phyloP scores from a whole-genome alignment of 2,329 filamentous ascomycete species.

The Ambrosiella xylebori region DNA sequence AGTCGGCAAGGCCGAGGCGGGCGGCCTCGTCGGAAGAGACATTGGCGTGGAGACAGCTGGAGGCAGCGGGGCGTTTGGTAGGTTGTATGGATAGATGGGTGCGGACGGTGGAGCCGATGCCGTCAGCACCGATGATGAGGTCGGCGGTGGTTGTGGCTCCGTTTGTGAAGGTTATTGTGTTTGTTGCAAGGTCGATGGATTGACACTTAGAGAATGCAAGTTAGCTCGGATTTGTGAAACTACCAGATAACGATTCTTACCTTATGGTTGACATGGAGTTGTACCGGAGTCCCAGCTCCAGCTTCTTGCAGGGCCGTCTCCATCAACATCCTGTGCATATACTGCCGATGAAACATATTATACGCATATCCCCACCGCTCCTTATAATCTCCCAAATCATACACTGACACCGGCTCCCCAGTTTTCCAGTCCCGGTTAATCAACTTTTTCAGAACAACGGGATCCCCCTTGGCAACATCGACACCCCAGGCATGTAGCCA shows the following conservation, averaged over 20 bases:
- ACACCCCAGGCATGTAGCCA: conserved; percentile 23
- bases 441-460: not conserved
- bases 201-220: not conserved
- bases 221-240: not conserved
- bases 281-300: not conserved
- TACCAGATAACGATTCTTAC: not conserved
- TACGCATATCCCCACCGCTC: not conserved
- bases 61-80: not conserved
- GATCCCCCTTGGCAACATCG: conserved; percentile 21
- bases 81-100: not conserved
- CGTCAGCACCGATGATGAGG: not conserved
- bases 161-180: not conserved
- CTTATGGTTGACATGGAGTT: not conserved
- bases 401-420: not conserved
- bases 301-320: not conserved
- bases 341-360: conserved; percentile 3
- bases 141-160: not conserved
- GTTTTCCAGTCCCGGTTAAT: conserved; percentile 1
- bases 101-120: not conserved
- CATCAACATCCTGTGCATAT: conserved; percentile 2
- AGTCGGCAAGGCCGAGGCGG: not conserved
- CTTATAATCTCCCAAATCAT: not conserved
- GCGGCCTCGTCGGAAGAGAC: not conserved
- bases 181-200: not conserved
- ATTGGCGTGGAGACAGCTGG: not conserved